A percentile compares a stretch with the other conserved stretches of the same genome.
Conservation (phyloP, 2,329 filamentous ascomycete genomes). For the Whalleya microplaca region DNA sequence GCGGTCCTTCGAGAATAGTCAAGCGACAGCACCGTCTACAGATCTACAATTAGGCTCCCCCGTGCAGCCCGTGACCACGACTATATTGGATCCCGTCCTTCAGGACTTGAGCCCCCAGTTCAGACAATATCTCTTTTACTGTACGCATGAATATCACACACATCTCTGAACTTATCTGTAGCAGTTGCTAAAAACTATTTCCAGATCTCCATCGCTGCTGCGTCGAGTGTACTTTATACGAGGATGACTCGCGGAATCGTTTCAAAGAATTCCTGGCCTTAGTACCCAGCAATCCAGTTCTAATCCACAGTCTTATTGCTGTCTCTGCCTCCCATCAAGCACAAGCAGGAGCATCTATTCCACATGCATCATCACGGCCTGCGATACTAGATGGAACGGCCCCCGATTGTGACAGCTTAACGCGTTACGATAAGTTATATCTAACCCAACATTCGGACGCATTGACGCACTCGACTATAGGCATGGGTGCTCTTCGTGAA, state of each 20-base stretch:
- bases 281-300: slow-evolving; percentile 7
- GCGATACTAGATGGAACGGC: not conserved
- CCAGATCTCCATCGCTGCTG: slow-evolving; percentile 9
- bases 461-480: not conserved
- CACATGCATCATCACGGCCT: not conserved
- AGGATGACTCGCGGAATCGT: not conserved
- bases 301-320: slow-evolving; percentile 7
- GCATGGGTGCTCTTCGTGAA: slow-evolving; percentile 1
- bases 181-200: not conserved
- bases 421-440: not conserved
- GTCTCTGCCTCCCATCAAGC: slow-evolving; percentile 9
- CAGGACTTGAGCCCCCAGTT: slow-evolving; percentile 1
- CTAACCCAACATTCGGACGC: not conserved
- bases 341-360: not conserved
- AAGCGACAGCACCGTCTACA: not conserved
- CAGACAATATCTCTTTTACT: slow-evolving; percentile 6
- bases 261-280: slow-evolving; percentile 7
- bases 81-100: slow-evolving; percentile 1
- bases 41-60: not conserved
- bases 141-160: not conserved
- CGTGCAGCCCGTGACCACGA: not conserved
- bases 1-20: not conserved
- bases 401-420: not conserved
- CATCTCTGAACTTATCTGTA: not conserved
- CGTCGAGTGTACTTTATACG: slow-evolving; percentile 9